Evolutionary conservation across 768 basidiomycete species (phyloP).

Genomic region (Lactarius hatsudake): DNA sequence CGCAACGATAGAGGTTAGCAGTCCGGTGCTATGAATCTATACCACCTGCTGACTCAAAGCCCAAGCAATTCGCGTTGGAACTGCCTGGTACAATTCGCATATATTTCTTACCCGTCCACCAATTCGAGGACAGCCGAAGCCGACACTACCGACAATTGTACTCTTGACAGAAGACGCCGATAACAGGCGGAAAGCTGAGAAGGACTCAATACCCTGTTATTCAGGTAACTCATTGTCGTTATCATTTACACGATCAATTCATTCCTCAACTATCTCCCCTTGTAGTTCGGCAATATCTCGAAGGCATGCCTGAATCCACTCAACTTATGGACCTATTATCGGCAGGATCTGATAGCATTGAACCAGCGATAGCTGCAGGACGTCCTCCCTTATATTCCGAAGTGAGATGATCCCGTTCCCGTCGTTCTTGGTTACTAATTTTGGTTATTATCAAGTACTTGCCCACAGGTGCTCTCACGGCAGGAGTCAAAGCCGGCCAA

Average conservation of each 20-base stretch:
- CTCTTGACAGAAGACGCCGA: constrained; percentile 88
- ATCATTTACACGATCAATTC: background rate
- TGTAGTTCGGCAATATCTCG: constrained; percentile 77
- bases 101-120: constrained; percentile 52
- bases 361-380: constrained; percentile 53
- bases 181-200: constrained; percentile 73
- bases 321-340: constrained; percentile 82
- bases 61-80: constrained; percentile 82
- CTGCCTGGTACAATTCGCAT: constrained; percentile 84
- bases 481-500: constrained; percentile 81
- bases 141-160: constrained; percentile 58
- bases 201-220: constrained; percentile 54
- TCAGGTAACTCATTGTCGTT: constrained; percentile 49
- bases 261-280: background rate
- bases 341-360: constrained; percentile 59
- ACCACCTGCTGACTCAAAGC: constrained; percentile 1
- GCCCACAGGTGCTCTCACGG: constrained; percentile 61
- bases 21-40: background rate
- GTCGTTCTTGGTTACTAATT: background rate
- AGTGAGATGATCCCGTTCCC: constrained; percentile 39
- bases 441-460: constrained; percentile 58
- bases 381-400: constrained; percentile 70
- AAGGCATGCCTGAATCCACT: constrained; percentile 60
- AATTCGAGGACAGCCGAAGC: constrained; percentile 47
- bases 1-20: constrained; percentile 83